Conservation (phyloP, 768 basidiomycete genomes). For the Neoboletus brunneissimus region DNA sequence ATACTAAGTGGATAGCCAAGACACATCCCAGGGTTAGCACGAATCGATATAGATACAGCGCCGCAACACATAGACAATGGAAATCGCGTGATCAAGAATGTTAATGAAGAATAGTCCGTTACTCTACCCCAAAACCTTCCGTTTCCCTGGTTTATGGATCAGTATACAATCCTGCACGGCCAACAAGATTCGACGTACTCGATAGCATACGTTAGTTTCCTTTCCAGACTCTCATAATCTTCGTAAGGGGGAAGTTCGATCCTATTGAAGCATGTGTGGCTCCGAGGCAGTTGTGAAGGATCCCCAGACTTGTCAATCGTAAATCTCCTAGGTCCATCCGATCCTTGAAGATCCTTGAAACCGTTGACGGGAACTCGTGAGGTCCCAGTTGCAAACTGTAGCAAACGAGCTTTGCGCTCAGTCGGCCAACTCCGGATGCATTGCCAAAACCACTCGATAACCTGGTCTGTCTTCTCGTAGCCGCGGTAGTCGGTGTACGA, state of each 20-base stretch:
- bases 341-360: constrained; percentile 92
- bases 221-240: constrained; percentile 82
- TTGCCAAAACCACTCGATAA: constrained; percentile 97
- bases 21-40: constrained; percentile 1
- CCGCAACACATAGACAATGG: background rate
- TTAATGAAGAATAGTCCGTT: constrained; percentile 9
- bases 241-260: constrained; percentile 88
- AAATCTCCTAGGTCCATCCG: constrained; percentile 88
- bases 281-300: constrained; percentile 80
- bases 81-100: constrained; percentile 8
- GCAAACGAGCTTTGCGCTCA: constrained; percentile 79
- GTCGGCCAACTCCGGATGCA: constrained; percentile 87
- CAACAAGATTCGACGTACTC: constrained; percentile 49
- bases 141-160: constrained; percentile 52
- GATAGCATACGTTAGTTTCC: constrained; percentile 80
- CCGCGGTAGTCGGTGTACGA: constrained; percentile 92
- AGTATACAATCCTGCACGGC: background rate
- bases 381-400: constrained; percentile 88
- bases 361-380: constrained; percentile 89
- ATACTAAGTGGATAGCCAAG: background rate
- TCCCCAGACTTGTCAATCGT: constrained; percentile 96
- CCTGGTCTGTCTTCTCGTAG: constrained; percentile 81
- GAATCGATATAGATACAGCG: constrained; percentile 15
- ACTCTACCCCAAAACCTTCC: constrained; percentile 72
- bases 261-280: constrained; percentile 93